phyloP scores from a whole-genome alignment of 495 filamentous ascomycete species.

The Barbatosphaeria neglecta region DNA sequence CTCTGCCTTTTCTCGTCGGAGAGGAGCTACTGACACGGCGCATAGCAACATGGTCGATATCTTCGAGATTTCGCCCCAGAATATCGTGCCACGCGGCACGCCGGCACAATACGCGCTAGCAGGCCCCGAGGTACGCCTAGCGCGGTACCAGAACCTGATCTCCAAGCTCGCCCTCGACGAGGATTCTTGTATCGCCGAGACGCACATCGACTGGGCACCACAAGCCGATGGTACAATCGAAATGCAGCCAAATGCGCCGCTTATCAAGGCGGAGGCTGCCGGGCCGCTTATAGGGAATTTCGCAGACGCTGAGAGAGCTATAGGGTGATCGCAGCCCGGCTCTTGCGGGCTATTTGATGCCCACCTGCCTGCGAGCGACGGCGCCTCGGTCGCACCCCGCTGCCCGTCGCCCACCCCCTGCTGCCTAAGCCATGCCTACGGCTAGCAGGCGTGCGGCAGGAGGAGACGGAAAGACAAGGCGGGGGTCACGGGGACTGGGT shows the following conservation, averaged over 20 bases:
- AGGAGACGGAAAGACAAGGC: slow-evolving; percentile 7
- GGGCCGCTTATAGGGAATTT: slow-evolving; percentile 38
- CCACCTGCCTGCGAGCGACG: not conserved
- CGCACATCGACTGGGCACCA: slow-evolving; percentile 33
- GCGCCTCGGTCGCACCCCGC: slow-evolving; percentile 3
- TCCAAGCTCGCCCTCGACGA: slow-evolving; percentile 35
- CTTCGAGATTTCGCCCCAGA: slow-evolving; percentile 44
- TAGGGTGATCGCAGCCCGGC: slow-evolving; percentile 17
- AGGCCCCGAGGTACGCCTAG: slow-evolving; percentile 31
- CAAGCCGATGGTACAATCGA: slow-evolving; percentile 35
- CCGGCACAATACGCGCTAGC: slow-evolving; percentile 22
- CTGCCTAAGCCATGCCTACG: not conserved
- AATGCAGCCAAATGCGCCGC: slow-evolving; percentile 22
- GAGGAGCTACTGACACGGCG: slow-evolving; percentile 14
- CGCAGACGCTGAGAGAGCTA: slow-evolving; percentile 33
- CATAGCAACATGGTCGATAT: slow-evolving; percentile 46
- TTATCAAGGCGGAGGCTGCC: slow-evolving; percentile 31
- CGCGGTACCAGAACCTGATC: slow-evolving; percentile 41
- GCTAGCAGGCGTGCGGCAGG: slow-evolving; percentile 6
- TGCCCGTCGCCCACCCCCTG: slow-evolving; percentile 1
- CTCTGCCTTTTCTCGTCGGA: not conserved
- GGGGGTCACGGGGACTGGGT: not conserved
- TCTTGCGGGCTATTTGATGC: not conserved
- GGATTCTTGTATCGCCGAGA: slow-evolving; percentile 20
- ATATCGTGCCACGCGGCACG: slow-evolving; percentile 11